A percentile compares a stretch with the other conserved stretches of the same genome.
Conservation (phyloP, 73 alveolate species). For the Paramecium caudatum region DNA sequence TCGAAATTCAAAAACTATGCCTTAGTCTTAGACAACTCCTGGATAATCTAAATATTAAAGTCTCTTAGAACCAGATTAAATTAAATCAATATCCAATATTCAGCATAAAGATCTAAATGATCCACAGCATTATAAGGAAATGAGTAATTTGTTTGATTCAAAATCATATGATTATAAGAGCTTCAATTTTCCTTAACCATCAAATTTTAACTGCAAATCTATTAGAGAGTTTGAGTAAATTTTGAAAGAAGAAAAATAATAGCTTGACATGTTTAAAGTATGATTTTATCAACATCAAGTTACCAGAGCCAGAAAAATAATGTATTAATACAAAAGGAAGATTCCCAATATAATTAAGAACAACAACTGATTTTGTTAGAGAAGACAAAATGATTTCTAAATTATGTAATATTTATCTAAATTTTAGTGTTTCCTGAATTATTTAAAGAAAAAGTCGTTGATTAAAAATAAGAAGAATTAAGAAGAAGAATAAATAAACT, state of each 20-base stretch:
- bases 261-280: constrained; percentile 50
- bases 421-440: constrained; percentile 48
- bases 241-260: constrained; percentile 39
- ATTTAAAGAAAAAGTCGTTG: constrained; percentile 33
- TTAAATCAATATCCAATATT: constrained; percentile 16
- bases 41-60: background rate
- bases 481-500: constrained; percentile 31
- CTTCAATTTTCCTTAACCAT: background rate
- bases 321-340: constrained; percentile 42
- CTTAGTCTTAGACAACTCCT: background rate
- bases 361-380: background rate
- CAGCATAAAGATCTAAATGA: constrained; percentile 45
- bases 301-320: background rate
- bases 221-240: constrained; percentile 20
- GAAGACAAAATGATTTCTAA: constrained; percentile 5
- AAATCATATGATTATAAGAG: constrained; percentile 46
- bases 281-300: background rate
- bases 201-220: constrained; percentile 1
- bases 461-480: constrained; percentile 23
- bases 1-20: background rate
- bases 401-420: background rate
- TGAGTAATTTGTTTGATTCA: constrained; percentile 13
- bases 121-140: constrained; percentile 8
- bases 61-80: background rate
- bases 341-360: background rate